phyloP scores from a whole-genome alignment of 2,329 filamentous ascomycete species.

The Beauveria caledonica region DNA sequence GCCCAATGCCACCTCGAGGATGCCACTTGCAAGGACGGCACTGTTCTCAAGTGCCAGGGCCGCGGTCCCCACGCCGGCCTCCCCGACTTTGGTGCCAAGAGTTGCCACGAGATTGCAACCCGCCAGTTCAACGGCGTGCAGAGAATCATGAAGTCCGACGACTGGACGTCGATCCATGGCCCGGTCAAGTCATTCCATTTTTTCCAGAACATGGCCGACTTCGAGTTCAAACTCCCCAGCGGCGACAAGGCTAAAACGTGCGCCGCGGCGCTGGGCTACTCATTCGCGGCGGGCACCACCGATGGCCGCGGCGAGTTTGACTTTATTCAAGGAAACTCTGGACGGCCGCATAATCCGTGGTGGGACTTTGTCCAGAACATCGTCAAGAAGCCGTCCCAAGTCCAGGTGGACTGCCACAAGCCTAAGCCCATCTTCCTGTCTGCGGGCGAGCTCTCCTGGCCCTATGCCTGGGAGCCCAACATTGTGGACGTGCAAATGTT shows the following conservation, averaged over 20 bases:
- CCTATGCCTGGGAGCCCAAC: slow-evolving; percentile 85
- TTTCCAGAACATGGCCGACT: slow-evolving; percentile 74
- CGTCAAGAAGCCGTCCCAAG: slow-evolving; percentile 59
- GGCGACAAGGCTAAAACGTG: slow-evolving; percentile 66
- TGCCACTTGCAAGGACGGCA: slow-evolving; percentile 70
- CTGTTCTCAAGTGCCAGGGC: slow-evolving; percentile 62
- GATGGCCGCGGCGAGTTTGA: slow-evolving; percentile 89
- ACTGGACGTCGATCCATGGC: slow-evolving; percentile 43
- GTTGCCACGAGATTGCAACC: slow-evolving; percentile 66
- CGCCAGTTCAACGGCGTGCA: slow-evolving; percentile 59
- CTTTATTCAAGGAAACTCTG: slow-evolving; percentile 78
- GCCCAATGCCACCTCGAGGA: slow-evolving; percentile 66
- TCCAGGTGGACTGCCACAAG: slow-evolving; percentile 67
- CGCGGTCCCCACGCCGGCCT: slow-evolving; percentile 61
- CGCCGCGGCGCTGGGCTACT: slow-evolving; percentile 80
- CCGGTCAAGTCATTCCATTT: slow-evolving; percentile 71
- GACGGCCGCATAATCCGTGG: slow-evolving; percentile 64
- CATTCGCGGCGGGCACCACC: slow-evolving; percentile 84
- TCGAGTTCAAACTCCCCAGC: slow-evolving; percentile 64
- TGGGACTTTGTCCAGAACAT: slow-evolving; percentile 70
- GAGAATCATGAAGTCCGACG: slow-evolving; percentile 31
- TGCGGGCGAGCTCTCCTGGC: slow-evolving; percentile 67
- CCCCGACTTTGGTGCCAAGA: slow-evolving; percentile 62
- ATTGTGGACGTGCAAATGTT: slow-evolving; percentile 83
- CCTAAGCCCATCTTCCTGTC: slow-evolving; percentile 83